phyloP scores from a whole-genome alignment of 768 basidiomycete genomes.

The Strobilomyces confusus region DNA sequence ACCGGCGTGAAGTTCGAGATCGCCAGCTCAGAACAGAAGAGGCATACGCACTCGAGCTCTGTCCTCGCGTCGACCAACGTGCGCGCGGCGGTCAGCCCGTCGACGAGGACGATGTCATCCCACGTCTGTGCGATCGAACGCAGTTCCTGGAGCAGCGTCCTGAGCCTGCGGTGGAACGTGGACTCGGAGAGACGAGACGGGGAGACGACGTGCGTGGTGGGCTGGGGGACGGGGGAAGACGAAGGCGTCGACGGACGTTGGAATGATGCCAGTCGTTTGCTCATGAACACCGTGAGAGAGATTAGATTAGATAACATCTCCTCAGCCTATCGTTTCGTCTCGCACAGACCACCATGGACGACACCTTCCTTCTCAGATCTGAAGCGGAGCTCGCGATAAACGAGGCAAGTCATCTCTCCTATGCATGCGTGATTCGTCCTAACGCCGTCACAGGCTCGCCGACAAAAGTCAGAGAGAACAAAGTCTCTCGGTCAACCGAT shows the following conservation, averaged over 20 bases:
- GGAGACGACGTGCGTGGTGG: conserved; percentile 38
- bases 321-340: no score
- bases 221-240: conserved; percentile 55
- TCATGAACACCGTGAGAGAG: conserved; percentile 31
- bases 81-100: conserved; percentile 74
- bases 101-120: conserved; percentile 78
- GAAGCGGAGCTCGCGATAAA: conserved; percentile 32
- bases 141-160: conserved; percentile 65
- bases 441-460: conserved; percentile 49
- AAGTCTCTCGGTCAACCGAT: conserved; percentile 79
- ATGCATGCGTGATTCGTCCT: not conserved
- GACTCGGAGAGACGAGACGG: conserved; percentile 52
- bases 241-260: conserved; percentile 75
- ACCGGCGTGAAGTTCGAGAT: not conserved
- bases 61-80: conserved; percentile 75
- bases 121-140: conserved; percentile 62
- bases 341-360: conserved; percentile 17
- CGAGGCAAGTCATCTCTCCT: conserved; percentile 16
- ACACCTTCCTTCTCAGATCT: conserved; percentile 27
- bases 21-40: not conserved
- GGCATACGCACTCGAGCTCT: conserved; percentile 70
- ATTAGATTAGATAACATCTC: conserved; percentile 14
- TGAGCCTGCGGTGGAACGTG: conserved; percentile 76
- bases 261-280: conserved; percentile 69
- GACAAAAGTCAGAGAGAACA: conserved; percentile 64